A percentile compares a stretch with the other conserved stretches of the same genome.
Evolutionary conservation across 2,329 filamentous ascomycete species (phyloP).

Genomic region (Scolecobasidium constrictum): DNA sequence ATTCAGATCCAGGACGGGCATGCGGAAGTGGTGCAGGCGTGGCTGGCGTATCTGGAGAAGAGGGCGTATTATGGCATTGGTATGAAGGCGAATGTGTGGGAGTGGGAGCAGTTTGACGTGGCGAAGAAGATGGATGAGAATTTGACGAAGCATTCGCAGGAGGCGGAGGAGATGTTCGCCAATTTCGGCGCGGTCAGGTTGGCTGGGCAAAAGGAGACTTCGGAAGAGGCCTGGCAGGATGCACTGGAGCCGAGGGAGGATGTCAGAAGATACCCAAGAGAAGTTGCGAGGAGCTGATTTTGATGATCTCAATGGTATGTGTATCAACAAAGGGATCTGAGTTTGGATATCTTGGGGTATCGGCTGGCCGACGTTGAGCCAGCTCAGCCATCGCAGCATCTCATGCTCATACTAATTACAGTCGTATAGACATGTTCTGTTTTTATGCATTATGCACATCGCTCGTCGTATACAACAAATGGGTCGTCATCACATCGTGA

Average conservation of each 20-base stretch:
- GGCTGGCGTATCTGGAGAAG: constrained; percentile 86
- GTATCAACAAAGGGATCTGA: too few relatives aligned
- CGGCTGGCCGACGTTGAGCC: too few relatives aligned
- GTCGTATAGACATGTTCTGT: too few relatives aligned
- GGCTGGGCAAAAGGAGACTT: background rate
- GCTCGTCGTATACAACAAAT: too few relatives aligned
- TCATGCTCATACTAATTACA: too few relatives aligned
- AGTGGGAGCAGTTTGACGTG: constrained; percentile 57
- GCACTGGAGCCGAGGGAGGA: background rate
- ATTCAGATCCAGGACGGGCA: constrained; percentile 91
- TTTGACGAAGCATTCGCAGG: constrained; percentile 18
- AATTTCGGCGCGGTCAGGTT: constrained; percentile 9
- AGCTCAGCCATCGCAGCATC: too few relatives aligned
- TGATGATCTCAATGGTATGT: too few relatives aligned
- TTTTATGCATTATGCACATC: too few relatives aligned
- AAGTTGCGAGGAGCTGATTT: background rate
- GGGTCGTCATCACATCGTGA: too few relatives aligned
- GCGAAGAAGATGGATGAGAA: constrained; percentile 22
- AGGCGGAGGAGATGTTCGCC: constrained; percentile 8
- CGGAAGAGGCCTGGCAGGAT: background rate
- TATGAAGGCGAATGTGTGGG: constrained; percentile 98
- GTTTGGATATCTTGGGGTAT: too few relatives aligned
- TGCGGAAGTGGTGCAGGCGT: constrained; percentile 77
- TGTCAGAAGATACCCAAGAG: background rate
- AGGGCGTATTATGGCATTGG: constrained; percentile 93